Percentiles rank a stretch among this genome's conserved stretches.
Evolutionary conservation across 371 early-diverging fungal species (phyloP).

Genomic region (Mortierella sp.): DNA sequence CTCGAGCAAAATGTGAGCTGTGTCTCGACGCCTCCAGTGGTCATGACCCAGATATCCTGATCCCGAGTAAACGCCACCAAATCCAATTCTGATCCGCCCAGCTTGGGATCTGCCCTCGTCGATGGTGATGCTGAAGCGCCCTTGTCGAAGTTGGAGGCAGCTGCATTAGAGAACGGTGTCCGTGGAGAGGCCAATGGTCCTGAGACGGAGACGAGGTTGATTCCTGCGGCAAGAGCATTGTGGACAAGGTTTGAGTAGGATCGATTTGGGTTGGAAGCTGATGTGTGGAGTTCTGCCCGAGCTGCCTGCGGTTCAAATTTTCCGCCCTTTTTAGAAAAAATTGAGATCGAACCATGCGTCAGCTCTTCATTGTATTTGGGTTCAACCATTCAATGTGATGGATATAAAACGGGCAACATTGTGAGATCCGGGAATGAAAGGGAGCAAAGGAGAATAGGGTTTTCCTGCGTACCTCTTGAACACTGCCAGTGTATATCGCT

Average conservation of each 20-base stretch:
- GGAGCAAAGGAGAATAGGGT: constrained; percentile 10
- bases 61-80: constrained; percentile 73
- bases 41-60: constrained; percentile 76
- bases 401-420: neutral
- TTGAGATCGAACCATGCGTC: neutral
- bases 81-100: constrained; percentile 67
- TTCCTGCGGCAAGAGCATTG: constrained; percentile 38
- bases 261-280: constrained; percentile 10
- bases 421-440: neutral
- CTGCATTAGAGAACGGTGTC: constrained; percentile 28
- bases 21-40: constrained; percentile 68
- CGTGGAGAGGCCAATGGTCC: constrained; percentile 46
- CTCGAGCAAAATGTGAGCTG: constrained; percentile 73
- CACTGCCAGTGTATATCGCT: constrained; percentile 34
- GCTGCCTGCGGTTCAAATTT: constrained; percentile 42
- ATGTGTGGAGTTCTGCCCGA: constrained; percentile 2
- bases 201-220: constrained; percentile 45
- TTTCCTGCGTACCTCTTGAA: constrained; percentile 45
- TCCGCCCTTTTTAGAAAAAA: constrained; percentile 31
- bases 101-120: constrained; percentile 67
- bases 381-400: neutral
- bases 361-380: neutral
- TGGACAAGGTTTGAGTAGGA: constrained; percentile 34
- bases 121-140: constrained; percentile 23
- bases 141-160: constrained; percentile 29